Conservation (phyloP, 2,329 filamentous ascomycete species). For the Clonostachys chloroleuca region DNA sequence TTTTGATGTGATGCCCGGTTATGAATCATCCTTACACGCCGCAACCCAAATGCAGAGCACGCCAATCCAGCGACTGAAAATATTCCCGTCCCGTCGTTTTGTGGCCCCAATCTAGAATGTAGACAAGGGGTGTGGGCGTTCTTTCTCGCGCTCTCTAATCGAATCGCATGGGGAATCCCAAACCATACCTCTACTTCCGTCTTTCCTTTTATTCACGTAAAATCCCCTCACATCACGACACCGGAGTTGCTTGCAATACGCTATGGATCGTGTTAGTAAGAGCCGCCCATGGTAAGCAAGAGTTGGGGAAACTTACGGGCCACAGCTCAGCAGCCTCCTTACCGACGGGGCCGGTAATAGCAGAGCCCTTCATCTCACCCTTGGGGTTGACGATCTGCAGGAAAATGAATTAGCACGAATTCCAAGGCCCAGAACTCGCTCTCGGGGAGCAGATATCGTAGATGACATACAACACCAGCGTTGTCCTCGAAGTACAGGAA, state of each 20-base stretch:
- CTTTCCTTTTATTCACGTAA: conserved; percentile 6
- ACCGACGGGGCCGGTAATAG: conserved; percentile 97
- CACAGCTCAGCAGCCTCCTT: conserved; percentile 99
- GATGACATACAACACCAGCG: conserved; percentile 84
- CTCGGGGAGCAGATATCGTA: neutral
- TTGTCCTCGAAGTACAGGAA: conserved; percentile 99
- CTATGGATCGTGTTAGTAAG: conserved; percentile 39
- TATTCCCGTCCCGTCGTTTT: neutral
- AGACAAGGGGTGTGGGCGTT: neutral
- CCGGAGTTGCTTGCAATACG: conserved; percentile 99
- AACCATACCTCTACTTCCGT: conserved; percentile 11
- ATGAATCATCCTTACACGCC: conserved; percentile 48
- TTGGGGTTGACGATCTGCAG: conserved; percentile 97
- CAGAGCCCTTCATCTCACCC: conserved; percentile 99
- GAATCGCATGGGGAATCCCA: conserved; percentile 23
- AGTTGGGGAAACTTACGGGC: conserved; percentile 64
- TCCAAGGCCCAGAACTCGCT: neutral
- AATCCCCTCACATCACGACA: conserved; percentile 91
- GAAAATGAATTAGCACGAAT: neutral
- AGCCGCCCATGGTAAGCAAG: conserved; percentile 1
- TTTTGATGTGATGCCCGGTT: conserved; percentile 46
- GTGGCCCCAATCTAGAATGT: neutral
- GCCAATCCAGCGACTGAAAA: neutral
- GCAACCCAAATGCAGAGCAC: conserved; percentile 45
- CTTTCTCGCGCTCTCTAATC: neutral